phyloP scores from a whole-genome alignment of 305 asterid genomes.

The Vinca major region DNA sequence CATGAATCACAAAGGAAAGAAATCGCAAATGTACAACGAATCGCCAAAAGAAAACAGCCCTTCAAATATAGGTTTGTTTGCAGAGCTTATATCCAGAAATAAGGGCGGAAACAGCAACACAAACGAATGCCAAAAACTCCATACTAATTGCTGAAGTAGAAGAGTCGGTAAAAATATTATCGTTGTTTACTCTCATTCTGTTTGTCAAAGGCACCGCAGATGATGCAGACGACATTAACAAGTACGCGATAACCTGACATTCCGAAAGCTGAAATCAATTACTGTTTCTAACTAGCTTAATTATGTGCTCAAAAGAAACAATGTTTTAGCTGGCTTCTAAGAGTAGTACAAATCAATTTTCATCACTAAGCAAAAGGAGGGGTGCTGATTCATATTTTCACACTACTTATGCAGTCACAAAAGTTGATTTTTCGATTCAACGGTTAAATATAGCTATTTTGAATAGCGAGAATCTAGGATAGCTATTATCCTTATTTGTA shows the following conservation, averaged over 20 bases:
- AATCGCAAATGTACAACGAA: conserved; percentile 4
- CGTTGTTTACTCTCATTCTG: conserved; percentile 11
- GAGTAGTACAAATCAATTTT: too few relatives aligned
- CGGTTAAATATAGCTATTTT: too few relatives aligned
- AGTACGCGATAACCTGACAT: conserved; percentile 13
- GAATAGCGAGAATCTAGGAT: too few relatives aligned
- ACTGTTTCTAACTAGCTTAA: background rate
- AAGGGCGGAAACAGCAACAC: conserved; percentile 11
- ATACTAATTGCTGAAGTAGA: conserved; percentile 15
- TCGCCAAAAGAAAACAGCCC: background rate
- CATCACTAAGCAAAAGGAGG: too few relatives aligned
- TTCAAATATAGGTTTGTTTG: conserved; percentile 8
- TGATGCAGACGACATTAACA: conserved; percentile 16
- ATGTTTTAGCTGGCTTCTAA: too few relatives aligned
- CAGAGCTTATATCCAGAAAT: conserved; percentile 16
- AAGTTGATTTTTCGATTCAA: too few relatives aligned
- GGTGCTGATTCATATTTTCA: too few relatives aligned
- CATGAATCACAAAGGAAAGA: background rate
- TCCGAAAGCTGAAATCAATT: background rate
- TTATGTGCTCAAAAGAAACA: too few relatives aligned
- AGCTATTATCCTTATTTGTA: too few relatives aligned
- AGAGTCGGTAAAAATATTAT: conserved; percentile 15
- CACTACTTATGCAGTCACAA: too few relatives aligned
- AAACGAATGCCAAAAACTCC: conserved; percentile 13
- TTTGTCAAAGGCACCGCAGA: conserved; percentile 20